Evolutionary conservation across 306 rosid species (phyloP).

Genomic region (Luffa acutangula): DNA sequence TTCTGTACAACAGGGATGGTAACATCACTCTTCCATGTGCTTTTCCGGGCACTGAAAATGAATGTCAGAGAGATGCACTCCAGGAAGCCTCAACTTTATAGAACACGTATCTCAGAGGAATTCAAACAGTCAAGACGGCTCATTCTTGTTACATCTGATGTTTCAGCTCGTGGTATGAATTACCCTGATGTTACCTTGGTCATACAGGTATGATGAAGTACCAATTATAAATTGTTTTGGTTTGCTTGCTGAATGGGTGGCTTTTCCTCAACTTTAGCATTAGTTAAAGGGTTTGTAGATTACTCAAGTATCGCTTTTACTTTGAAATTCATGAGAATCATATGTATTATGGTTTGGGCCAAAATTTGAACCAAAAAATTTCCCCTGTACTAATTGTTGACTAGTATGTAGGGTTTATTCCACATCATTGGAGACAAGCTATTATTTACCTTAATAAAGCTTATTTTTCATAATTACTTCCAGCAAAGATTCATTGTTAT

Average conservation of each 20-base stretch:
- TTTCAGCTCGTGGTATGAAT: conserved; percentile 85
- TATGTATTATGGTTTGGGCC: not conserved
- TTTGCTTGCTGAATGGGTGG: not conserved
- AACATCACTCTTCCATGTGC: conserved; percentile 54
- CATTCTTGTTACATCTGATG: conserved; percentile 88
- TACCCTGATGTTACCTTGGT: conserved; percentile 96
- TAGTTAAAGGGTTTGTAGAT: not conserved
- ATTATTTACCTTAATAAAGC: not conserved
- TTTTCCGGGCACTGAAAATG: conserved; percentile 86
- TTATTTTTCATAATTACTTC: not conserved
- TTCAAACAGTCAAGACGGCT: conserved; percentile 58
- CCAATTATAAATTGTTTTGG: not conserved
- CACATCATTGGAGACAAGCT: not conserved
- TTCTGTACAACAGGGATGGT: conserved; percentile 82
- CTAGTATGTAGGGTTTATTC: not conserved
- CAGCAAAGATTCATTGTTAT: not conserved
- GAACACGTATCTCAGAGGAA: conserved; percentile 82
- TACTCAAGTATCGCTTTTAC: not conserved
- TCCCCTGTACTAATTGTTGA: not conserved
- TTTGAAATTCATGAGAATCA: not conserved
- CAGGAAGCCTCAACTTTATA: conserved; percentile 76
- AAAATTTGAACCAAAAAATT: not conserved
- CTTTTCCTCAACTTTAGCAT: not conserved
- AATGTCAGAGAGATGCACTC: conserved; percentile 89
- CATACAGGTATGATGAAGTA: conserved; percentile 47